phyloP scores from a whole-genome alignment of 257 asterid species.

The Solanum bulbocastanum region DNA sequence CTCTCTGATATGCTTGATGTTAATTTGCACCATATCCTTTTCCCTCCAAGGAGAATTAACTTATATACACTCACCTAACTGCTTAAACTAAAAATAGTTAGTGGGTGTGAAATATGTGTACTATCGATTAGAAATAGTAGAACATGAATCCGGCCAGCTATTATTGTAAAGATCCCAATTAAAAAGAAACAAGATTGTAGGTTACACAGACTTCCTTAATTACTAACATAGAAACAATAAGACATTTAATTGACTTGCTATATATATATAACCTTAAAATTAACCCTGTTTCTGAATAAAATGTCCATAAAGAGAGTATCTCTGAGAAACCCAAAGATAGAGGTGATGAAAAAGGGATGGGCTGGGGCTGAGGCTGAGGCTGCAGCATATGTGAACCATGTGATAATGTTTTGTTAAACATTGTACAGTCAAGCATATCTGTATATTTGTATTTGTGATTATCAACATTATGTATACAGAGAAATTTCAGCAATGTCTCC shows the following conservation, averaged over 20 bases:
- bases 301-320: neutral
- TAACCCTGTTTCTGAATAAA: neutral
- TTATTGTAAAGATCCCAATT: neutral
- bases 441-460: neutral
- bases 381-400: neutral
- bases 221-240: neutral
- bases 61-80: neutral
- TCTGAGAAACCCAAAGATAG: neutral
- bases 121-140: neutral
- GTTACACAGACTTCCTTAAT: neutral
- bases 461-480: neutral
- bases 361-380: neutral
- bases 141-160: neutral
- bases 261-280: neutral
- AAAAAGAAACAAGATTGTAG: neutral
- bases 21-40: neutral
- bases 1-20: neutral
- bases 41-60: neutral
- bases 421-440: neutral
- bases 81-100: neutral
- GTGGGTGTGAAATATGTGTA: neutral
- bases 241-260: neutral
- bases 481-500: neutral
- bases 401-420: neutral
- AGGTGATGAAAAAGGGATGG: neutral